Conservation (phyloP, 352 stramenopile species). For the Elongisporangium prolatum region DNA sequence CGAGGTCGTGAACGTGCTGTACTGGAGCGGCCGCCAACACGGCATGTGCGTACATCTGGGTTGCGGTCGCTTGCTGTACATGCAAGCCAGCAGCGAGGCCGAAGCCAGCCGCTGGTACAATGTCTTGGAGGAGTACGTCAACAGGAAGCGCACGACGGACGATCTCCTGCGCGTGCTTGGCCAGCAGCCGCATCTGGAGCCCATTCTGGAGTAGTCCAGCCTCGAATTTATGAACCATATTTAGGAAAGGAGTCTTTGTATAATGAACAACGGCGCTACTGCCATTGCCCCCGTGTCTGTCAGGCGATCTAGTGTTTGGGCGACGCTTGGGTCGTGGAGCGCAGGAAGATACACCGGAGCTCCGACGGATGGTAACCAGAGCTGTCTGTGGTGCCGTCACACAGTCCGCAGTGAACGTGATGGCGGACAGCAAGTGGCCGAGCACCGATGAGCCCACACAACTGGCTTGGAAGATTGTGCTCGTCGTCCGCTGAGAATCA, state of each 20-base stretch:
- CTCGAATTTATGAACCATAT: not conserved
- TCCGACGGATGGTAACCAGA: too few species aligned
- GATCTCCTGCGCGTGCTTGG: slow-evolving; percentile 47
- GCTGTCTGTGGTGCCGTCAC: too few species aligned
- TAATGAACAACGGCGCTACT: not conserved
- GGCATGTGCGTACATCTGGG: slow-evolving; percentile 51
- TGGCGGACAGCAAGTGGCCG: too few species aligned
- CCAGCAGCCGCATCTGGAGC: slow-evolving; percentile 27
- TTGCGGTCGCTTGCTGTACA: slow-evolving; percentile 44
- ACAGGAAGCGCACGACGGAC: slow-evolving; percentile 28
- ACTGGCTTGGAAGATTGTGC: slow-evolving; percentile 23
- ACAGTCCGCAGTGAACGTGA: slow-evolving; percentile 26
- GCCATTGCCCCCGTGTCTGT: too few species aligned
- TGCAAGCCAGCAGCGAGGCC: slow-evolving; percentile 42
- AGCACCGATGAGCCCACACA: slow-evolving; percentile 30
- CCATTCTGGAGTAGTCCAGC: slow-evolving; percentile 23
- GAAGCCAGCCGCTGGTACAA: slow-evolving; percentile 52
- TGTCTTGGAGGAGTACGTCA: slow-evolving; percentile 41
- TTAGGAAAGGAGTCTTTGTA: not conserved
- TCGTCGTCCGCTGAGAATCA: slow-evolving; percentile 23
- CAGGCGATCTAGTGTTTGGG: too few species aligned
- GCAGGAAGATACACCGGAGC: too few species aligned
- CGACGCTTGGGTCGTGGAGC: not conserved
- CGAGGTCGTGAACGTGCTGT: slow-evolving; percentile 56
- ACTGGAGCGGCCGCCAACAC: slow-evolving; percentile 53